Base-by-base conservation (phyloP, 768 basidiomycete species). In the Termitomyces sp. region DNA sequence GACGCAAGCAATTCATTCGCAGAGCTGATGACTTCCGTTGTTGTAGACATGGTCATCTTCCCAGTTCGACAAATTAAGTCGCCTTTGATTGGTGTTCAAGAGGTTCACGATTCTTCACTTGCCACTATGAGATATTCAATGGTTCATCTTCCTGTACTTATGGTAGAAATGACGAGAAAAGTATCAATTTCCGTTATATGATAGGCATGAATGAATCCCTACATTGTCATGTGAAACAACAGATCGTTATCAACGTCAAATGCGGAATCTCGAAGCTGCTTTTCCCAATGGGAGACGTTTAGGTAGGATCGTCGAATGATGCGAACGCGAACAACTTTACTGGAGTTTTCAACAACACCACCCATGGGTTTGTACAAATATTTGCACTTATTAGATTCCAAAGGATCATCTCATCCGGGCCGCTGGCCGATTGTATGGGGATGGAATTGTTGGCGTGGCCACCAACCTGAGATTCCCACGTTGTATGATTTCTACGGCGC, bases 1-100 rank as follows among this genome's bases (percentile, higher is more conserved):
- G 76, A 72, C 0, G 83, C 74, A 55, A 92, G 79, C 35, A 89
- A 72, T 43, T 79, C 80, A 63, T 89, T 88, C 2, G 87, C 86
- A 23, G 82, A 79, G 55, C 76, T 72, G 35, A 87, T 69, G n/a
- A 79, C 69, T 66, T 84, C 77, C 3, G 77, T 73, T 0, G 79
- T 80, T 16, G 77, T 28, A 39, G 54, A 54, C 57, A 61, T 61
- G 52, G 37, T 47, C n/a, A 3, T 40, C 3, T 21, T 45, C 17
- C 44, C 32, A 21, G 14, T 41, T 40, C 12, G 32, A 35, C 1
- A 14, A 28, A n/a, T 39, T 17, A 14, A 8, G 34, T 25, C 10
- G 40, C 14, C 12, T 41, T 19, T 19, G 27, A 34, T 30, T 21
- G 6, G 32, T 32, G 9, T 53, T 35, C 9, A n/a, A 40, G 5